A percentile compares a stretch with the other conserved stretches of the same genome.
Conservation (phyloP, 2,329 filamentous ascomycete species). For the Neonectria punicea region DNA sequence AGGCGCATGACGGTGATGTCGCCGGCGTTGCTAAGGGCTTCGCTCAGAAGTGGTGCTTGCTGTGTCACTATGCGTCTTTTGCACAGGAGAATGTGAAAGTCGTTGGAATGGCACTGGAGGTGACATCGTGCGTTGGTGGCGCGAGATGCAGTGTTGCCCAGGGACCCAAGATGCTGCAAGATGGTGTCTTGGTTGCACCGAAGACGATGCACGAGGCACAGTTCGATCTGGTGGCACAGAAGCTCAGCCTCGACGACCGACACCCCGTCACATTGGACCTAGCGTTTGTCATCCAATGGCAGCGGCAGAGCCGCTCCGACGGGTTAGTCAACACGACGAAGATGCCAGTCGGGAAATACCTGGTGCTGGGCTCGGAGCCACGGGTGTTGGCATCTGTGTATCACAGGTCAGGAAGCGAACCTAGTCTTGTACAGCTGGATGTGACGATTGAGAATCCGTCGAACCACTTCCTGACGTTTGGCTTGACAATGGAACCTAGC, state of each 20-base stretch:
- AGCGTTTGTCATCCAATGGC: slow-evolving; percentile 81
- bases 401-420: slow-evolving; percentile 50
- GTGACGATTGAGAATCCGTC: slow-evolving; percentile 91
- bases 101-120: slow-evolving; percentile 68
- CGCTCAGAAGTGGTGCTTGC: slow-evolving; percentile 82
- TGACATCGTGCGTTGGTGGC: slow-evolving; percentile 69
- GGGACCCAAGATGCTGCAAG: slow-evolving; percentile 50
- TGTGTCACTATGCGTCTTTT: slow-evolving; percentile 80
- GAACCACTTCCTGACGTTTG: slow-evolving; percentile 93
- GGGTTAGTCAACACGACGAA: slow-evolving; percentile 67
- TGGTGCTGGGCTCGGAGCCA: slow-evolving; percentile 85
- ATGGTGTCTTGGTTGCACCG: slow-evolving; percentile 65
- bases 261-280: slow-evolving; percentile 79
- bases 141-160: slow-evolving; percentile 66
- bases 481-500: slow-evolving; percentile 88
- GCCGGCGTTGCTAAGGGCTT: slow-evolving; percentile 64
- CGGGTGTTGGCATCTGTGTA: slow-evolving; percentile 76
- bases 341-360: slow-evolving; percentile 81
- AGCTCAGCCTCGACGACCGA: slow-evolving; percentile 83
- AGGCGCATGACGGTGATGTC: slow-evolving; percentile 47
- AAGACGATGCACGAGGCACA: slow-evolving; percentile 76
- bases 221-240: slow-evolving; percentile 81
- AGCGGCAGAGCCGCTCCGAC: slow-evolving; percentile 58
- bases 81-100: slow-evolving; percentile 77
- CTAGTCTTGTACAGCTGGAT: slow-evolving; percentile 57